These are phyloP conservation scores for Pleurotus djamor DNA, from an alignment of 768 basidiomycete species.

Conservation along the genomic window DNA sequence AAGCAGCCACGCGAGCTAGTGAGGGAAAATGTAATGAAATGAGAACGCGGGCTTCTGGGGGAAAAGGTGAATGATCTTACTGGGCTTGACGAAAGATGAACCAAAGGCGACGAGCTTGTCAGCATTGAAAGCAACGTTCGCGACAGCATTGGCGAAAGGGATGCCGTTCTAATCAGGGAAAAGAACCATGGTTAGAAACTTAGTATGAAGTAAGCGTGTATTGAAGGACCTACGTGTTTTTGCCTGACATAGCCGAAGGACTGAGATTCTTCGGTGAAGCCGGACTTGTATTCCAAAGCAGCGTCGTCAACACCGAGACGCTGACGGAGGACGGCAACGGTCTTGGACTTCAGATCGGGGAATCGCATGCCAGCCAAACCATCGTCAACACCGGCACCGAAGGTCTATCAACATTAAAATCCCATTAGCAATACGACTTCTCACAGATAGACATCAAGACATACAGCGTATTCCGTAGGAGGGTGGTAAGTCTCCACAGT, in stretches of 20 bases:
- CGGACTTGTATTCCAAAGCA: constrained; percentile 19
- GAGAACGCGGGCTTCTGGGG: too few species aligned
- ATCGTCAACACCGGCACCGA: not conserved
- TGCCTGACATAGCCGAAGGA: constrained; percentile 24
- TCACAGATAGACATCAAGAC: not conserved
- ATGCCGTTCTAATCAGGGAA: constrained; percentile 15
- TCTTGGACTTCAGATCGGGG: constrained; percentile 18
- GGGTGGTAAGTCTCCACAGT: constrained; percentile 34
- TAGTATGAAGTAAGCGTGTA: too few species aligned
- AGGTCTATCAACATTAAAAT: not conserved
- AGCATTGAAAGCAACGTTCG: constrained; percentile 39
- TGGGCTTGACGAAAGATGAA: constrained; percentile 41
- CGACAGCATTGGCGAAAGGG: constrained; percentile 36
- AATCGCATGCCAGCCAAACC: constrained; percentile 27
- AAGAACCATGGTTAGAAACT: too few species aligned
- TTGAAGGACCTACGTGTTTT: constrained; percentile 1
- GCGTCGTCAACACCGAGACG: constrained; percentile 18
- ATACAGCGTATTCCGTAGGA: constrained; percentile 29
- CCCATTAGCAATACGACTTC: not conserved
- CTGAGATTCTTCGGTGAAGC: constrained; percentile 18
- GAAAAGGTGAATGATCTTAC: constrained; percentile 21
- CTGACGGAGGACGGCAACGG: constrained; percentile 19
- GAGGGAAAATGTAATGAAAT: too few species aligned
- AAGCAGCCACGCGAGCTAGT: constrained; percentile 24
- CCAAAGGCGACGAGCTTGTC: constrained; percentile 41